A percentile compares a stretch with the other conserved stretches of the same genome.
Conservation (phyloP, 169 alveolate genomes). For the Besnoitia besnoiti region DNA sequence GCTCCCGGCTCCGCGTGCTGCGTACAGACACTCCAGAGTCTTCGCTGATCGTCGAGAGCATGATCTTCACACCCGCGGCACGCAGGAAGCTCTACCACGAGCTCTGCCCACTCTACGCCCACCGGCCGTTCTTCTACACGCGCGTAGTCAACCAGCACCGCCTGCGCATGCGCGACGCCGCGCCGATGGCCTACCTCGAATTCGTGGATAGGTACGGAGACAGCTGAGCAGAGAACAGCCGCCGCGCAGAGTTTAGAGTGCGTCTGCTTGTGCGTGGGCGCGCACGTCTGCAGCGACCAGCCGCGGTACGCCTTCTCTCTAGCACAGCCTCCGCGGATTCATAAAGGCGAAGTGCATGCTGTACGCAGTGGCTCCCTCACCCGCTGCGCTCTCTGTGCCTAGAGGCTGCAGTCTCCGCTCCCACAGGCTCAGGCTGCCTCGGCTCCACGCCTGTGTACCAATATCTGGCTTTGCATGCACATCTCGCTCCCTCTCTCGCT, state of each 20-base stretch:
- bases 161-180: conserved; percentile 81
- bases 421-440: too few relatives aligned
- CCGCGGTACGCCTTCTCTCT: too few relatives aligned
- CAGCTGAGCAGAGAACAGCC: not conserved
- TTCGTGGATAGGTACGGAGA: conserved; percentile 80
- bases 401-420: too few relatives aligned
- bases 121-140: conserved; percentile 83
- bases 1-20: too few relatives aligned
- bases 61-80: conserved; percentile 85
- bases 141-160: conserved; percentile 85
- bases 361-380: too few relatives aligned
- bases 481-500: too few relatives aligned
- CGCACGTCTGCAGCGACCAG: not conserved
- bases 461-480: too few relatives aligned
- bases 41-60: conserved; percentile 79
- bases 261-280: not conserved
- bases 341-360: too few relatives aligned
- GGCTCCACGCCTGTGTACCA: too few relatives aligned
- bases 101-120: conserved; percentile 82
- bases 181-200: conserved; percentile 88
- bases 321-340: too few relatives aligned
- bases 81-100: conserved; percentile 82
- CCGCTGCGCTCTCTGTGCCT: too few relatives aligned
- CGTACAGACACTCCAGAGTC: conserved; percentile 44
- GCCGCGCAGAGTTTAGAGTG: too few relatives aligned